These are phyloP conservation scores for Casuarina cunninghamiana DNA, from an alignment of 306 rosid genomes.

Conservation along the genomic window DNA sequence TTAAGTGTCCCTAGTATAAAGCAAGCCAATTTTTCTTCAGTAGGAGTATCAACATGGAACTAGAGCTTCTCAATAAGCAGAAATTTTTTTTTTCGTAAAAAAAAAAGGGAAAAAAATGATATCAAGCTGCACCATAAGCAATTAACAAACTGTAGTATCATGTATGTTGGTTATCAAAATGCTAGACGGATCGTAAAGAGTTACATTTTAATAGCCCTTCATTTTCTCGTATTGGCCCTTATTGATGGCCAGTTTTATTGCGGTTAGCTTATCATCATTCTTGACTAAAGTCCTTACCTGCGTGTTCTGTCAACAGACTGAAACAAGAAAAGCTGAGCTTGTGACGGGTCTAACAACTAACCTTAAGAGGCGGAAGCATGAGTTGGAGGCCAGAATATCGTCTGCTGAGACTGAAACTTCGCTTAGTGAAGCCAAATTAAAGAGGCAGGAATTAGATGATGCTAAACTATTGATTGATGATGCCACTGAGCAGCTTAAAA, in stretches of 20 bases:
- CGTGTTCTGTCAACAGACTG: constrained; percentile 55
- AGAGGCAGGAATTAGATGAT: constrained; percentile 68
- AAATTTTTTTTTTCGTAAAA: background rate
- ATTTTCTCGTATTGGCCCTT: background rate
- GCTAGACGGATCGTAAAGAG: constrained; percentile 94
- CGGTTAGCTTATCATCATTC: background rate
- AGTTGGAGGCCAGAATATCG: constrained; percentile 76
- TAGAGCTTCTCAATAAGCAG: background rate
- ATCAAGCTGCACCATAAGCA: too few relatives aligned
- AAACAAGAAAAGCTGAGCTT: constrained; percentile 88
- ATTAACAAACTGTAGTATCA: too few relatives aligned
- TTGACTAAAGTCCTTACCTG: constrained; percentile 16
- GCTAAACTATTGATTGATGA: constrained; percentile 72
- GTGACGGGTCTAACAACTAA: constrained; percentile 93
- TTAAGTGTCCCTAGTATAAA: background rate
- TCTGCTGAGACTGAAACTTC: constrained; percentile 62
- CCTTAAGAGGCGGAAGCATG: constrained; percentile 93
- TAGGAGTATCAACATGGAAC: background rate
- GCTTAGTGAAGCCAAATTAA: constrained; percentile 60
- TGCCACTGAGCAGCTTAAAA: constrained; percentile 66
- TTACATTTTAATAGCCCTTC: constrained; percentile 25
- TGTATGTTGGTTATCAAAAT: background rate
- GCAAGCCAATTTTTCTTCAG: background rate
- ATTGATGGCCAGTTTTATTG: constrained; percentile 3
- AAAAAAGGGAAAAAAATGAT: too few relatives aligned